phyloP scores from a whole-genome alignment of 176 grass and related monocot genomes.

The Eleusine indica region DNA sequence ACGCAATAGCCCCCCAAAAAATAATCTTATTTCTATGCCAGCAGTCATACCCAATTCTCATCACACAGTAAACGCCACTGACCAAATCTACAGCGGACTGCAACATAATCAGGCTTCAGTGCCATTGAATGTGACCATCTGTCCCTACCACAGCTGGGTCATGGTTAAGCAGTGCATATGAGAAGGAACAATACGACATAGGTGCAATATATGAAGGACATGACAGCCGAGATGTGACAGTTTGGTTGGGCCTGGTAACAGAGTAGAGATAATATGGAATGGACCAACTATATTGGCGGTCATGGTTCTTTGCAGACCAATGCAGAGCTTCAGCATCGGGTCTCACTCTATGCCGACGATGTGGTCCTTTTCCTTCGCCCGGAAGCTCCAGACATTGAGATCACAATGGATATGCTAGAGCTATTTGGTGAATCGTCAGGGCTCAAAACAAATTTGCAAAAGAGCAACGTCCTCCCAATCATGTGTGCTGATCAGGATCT shows the following conservation, averaged over 20 bases:
- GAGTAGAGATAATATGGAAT: background rate
- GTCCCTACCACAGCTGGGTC: background rate
- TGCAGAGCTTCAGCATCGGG: background rate
- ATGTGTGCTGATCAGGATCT: too few relatives aligned
- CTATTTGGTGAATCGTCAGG: too few relatives aligned
- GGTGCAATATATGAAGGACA: background rate
- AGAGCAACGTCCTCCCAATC: too few relatives aligned
- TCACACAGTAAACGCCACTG: background rate
- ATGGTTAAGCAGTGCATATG: background rate
- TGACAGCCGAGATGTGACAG: background rate
- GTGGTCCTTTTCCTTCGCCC: too few relatives aligned
- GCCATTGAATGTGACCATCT: background rate
- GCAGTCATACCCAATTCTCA: background rate
- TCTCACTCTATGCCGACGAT: too few relatives aligned
- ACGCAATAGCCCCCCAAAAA: background rate
- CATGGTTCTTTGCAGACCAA: background rate
- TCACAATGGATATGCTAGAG: too few relatives aligned
- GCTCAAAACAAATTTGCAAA: too few relatives aligned
- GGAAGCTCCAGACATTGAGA: too few relatives aligned
- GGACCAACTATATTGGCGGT: background rate
- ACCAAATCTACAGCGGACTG: constrained; percentile 6
- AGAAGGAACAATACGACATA: background rate
- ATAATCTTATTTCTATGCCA: background rate
- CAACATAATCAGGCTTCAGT: background rate
- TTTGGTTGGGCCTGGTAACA: background rate